Base-by-base conservation (phyloP, 768 basidiomycete genomes). In the Hygrophoropsis aurantiaca region DNA sequence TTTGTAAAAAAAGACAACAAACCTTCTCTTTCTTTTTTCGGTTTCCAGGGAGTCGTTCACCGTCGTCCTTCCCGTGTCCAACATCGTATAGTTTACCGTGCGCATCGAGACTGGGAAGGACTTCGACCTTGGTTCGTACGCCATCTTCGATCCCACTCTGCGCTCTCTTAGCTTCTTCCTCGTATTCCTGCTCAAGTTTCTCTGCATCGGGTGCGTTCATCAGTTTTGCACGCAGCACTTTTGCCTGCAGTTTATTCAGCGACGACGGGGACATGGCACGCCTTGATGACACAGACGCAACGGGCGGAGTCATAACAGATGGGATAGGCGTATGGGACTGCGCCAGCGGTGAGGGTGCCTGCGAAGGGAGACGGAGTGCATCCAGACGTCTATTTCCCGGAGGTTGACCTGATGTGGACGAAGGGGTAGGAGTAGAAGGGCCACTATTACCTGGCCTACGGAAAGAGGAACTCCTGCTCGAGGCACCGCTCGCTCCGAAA, bases 161-260 rank as follows among this genome's bases (percentile, higher is more conserved):
- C 0, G 73, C 74, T 50, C 66, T 81, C 39, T 63, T 74, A 42
- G 75, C 61, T 59, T 90, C 89, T 15, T 64, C 71, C 44, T 97
- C 91, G 54, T 97, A 99, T 67, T 95, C 85, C 44, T 75, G 73
- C 68, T 99, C 92, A 34, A 99, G 70, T 36, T 74, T 72, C 18
- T 77, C 79, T 7, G 93, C 90, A 57, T 92, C 79, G 2, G 87
- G 75, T n/a, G 81, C 76, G 25, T 80, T 83, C 78, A 89, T 87
- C 25, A 99, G 75, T 62, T 88, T 94, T 4, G 97, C 94, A 27
- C 91, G 84, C 8, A 99, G 71, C 2, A 97, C 94, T 55, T 86
- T 86, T 3, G 95, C 95, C 65, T 99, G 95, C 2, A 99, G 68
- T 59, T 84, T 88, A 65, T 99, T 98, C 38, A 98, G 71, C 13